Evolutionary conservation across 257 asterid species (phyloP), one percentile per base, ranked within the genome.

Genomic region (Solanum pennellii): DNA sequence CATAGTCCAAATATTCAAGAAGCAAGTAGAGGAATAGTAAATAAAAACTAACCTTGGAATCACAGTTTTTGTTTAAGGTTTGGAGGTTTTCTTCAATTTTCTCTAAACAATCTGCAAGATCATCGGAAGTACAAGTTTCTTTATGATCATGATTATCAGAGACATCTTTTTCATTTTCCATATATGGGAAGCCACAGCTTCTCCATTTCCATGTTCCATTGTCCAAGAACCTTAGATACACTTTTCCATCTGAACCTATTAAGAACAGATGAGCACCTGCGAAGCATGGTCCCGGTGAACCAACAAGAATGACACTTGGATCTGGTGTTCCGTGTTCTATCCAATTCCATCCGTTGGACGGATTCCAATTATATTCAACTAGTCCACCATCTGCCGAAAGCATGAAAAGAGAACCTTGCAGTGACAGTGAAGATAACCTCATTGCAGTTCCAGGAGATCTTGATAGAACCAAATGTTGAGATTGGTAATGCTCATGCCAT

Each of bases 281-380:
- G 35, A 94, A 91, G 93, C 95, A 95, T n/a, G 99, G 99, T 6
- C 99, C 98, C 4, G 98, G 98, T 37, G 98, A 93, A 27, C 99
- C 98, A 37, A 91, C 94, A 35, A 95, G 85, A 6, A 90, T 87
- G 73, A 94, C 96, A 68, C 90, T 93, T 15, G 89, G 90, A 68
- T 75, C 72, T 12, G 98, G 98, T 3, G 93, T 89, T 72, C 99
- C 99, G 11, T 96, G 99, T 82, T 96, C 99, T 37, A 96, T 89
- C 99, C 98, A 96, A 83, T 92, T 87, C 98, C 98, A 96, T 18
- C 98, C 97, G 13, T 93, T 94, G 33, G 52, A 47, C 13, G 92
- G 72, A 71, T 91, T 91, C 98, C 97, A 95, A 11, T 90, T 92
- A 85, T 96, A 96, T 60, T 96, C 98, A 9, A 95, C 96, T 5